phyloP scores from a whole-genome alignment of 768 basidiomycete genomes.

The Suillus variegatus region DNA sequence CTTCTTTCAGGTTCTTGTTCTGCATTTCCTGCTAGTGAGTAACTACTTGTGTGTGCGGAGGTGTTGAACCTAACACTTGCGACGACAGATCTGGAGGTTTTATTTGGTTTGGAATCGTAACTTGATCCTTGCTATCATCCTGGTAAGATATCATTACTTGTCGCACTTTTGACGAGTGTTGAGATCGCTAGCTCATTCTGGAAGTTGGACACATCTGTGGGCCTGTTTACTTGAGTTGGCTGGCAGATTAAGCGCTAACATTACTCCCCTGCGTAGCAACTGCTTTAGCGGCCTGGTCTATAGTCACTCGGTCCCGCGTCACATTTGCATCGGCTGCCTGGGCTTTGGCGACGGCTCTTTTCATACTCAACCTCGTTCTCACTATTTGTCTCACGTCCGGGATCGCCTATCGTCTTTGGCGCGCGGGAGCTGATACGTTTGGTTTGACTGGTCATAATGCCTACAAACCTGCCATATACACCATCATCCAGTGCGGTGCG shows the following conservation, averaged over 20 bases:
- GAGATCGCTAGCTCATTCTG: neutral
- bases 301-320: neutral
- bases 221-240: neutral
- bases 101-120: constrained; percentile 5
- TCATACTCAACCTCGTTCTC: constrained; percentile 14
- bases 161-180: neutral
- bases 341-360: neutral
- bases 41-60: neutral
- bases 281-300: neutral
- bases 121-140: neutral
- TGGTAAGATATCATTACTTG: neutral
- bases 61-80: neutral
- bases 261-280: neutral
- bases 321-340: neutral
- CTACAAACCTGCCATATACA: constrained; percentile 16
- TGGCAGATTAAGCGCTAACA: neutral
- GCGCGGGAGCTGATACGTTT: neutral
- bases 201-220: constrained; percentile 1
- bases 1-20: neutral
- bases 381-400: constrained; percentile 15
- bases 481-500: constrained; percentile 21
- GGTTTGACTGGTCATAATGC: neutral
- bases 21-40: constrained; percentile 8
- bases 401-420: constrained; percentile 19
- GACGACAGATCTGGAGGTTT: constrained; percentile 9